Conservation (phyloP, 257 asterid species). For the Ehretia macrophylla region DNA sequence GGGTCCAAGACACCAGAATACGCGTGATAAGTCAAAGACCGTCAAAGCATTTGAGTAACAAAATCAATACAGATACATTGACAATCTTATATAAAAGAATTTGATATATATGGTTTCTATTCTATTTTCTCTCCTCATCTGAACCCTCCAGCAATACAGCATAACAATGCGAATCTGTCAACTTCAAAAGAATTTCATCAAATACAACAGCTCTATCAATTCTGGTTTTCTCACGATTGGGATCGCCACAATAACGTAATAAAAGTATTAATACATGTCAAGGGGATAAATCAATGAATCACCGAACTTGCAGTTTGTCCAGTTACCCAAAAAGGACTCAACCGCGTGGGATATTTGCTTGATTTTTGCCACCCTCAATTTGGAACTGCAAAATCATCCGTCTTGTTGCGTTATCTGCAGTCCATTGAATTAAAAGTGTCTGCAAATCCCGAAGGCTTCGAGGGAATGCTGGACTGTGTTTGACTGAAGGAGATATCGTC, state of each 20-base stretch:
- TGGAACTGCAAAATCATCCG: neutral
- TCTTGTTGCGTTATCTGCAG: conserved; percentile 45
- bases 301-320: conserved; percentile 24
- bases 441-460: conserved; percentile 64
- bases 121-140: too few species aligned
- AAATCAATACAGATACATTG: neutral
- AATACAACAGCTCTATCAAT: too few species aligned
- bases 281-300: conserved; percentile 35
- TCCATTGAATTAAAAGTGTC: conserved; percentile 67
- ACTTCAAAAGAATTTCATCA: neutral
- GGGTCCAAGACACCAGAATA: too few species aligned
- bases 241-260: conserved; percentile 11
- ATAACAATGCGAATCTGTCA: neutral
- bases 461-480: conserved; percentile 73
- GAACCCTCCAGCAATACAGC: neutral
- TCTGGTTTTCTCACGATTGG: neutral
- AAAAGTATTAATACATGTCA: conserved; percentile 12
- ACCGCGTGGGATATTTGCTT: conserved; percentile 15
- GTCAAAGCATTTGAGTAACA: neutral
- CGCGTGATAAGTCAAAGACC: neutral
- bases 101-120: neutral
- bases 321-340: conserved; percentile 12
- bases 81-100: too few species aligned
- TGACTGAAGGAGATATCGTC: conserved; percentile 58
- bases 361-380: neutral